A percentile compares a stretch with the other conserved stretches of the same genome.
phyloP scores from a whole-genome alignment of 169 alveolate species.

The Babesia ovata region DNA sequence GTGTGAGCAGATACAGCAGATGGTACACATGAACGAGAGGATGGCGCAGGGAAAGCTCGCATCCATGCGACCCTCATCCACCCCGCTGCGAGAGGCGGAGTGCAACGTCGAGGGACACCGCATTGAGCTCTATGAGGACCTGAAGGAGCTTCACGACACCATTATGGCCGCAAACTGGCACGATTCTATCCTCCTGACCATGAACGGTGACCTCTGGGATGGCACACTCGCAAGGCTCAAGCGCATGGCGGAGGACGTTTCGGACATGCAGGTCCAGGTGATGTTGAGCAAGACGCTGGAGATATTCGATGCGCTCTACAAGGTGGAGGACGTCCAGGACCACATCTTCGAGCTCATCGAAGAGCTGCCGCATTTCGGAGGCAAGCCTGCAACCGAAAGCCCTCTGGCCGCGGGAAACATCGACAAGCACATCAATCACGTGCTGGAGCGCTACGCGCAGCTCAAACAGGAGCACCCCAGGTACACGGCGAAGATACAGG shows the following conservation, averaged over 20 bases:
- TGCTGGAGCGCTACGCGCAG: constrained; percentile 42
- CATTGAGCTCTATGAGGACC: constrained; percentile 45
- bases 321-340: constrained; percentile 67
- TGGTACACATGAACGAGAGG: constrained; percentile 64
- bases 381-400: constrained; percentile 12
- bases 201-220: constrained; percentile 63
- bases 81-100: constrained; percentile 32
- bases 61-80: constrained; percentile 37
- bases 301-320: constrained; percentile 56
- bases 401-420: constrained; percentile 20
- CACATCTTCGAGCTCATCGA: constrained; percentile 65
- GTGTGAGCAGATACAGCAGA: constrained; percentile 56
- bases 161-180: constrained; percentile 66
- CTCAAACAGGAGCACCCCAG: constrained; percentile 46
- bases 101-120: constrained; percentile 38
- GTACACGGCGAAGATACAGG: constrained; percentile 56
- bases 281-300: constrained; percentile 60
- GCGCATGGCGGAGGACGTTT: constrained; percentile 45
- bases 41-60: constrained; percentile 33
- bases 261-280: constrained; percentile 61
- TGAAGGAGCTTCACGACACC: constrained; percentile 37
- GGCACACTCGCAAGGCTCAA: constrained; percentile 40
- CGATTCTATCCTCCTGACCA: constrained; percentile 31
- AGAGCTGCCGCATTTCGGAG: constrained; percentile 37
- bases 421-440: constrained; percentile 36